These are phyloP conservation scores for Guyanaporus albipodus DNA, from an alignment of 768 basidiomycete genomes.

Conservation along the genomic window DNA sequence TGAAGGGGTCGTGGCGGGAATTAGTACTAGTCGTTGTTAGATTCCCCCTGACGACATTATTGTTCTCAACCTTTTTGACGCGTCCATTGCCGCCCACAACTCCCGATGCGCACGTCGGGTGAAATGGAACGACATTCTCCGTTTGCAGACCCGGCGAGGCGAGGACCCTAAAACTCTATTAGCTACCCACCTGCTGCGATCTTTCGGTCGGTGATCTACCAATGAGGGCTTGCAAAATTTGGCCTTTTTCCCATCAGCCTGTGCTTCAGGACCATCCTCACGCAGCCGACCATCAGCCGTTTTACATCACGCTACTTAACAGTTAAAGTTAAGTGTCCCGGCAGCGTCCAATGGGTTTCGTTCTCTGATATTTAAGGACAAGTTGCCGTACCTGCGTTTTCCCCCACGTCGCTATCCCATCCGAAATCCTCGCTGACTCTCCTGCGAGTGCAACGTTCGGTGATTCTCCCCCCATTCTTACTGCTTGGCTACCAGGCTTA, in stretches of 20 bases:
- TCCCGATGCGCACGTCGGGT: too few relatives aligned
- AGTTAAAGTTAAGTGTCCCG: slow-evolving; percentile 28
- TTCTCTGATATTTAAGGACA: slow-evolving; percentile 30
- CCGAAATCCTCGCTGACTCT: slow-evolving; percentile 9
- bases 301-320: slow-evolving; percentile 31
- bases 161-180: slow-evolving; percentile 33
- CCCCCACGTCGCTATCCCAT: slow-evolving; percentile 7
- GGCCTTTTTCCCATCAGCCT: slow-evolving; percentile 24
- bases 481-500: slow-evolving; percentile 20
- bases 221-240: slow-evolving; percentile 15
- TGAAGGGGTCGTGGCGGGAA: too few relatives aligned
- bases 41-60: too few relatives aligned
- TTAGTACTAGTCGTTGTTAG: too few relatives aligned
- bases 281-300: slow-evolving; percentile 29
- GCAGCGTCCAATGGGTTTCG: slow-evolving; percentile 17
- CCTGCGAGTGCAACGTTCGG: slow-evolving; percentile 19
- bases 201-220: slow-evolving; percentile 20
- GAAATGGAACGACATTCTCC: slow-evolving; percentile 1
- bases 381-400: slow-evolving; percentile 11
- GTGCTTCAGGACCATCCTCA: slow-evolving; percentile 9
- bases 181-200: slow-evolving; percentile 16
- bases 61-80: too few relatives aligned
- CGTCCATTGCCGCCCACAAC: too few relatives aligned
- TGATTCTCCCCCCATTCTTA: slow-evolving; percentile 26
- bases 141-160: slow-evolving; percentile 8